These are phyloP conservation scores for Podila horticola DNA, from an alignment of 192 early-diverging fungal genomes.

Conservation along the genomic window DNA sequence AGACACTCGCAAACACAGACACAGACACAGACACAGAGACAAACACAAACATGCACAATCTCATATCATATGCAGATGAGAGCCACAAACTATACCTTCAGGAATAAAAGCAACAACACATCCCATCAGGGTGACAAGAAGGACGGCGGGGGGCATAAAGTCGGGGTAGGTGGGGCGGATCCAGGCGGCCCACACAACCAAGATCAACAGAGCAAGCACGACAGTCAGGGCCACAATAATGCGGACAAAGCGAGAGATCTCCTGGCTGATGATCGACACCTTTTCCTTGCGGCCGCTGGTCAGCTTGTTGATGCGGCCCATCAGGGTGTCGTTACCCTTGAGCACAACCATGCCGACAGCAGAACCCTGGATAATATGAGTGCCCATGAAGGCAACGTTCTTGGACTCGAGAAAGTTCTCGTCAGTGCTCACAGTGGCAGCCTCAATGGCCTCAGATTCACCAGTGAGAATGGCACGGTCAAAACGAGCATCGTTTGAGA, in stretches of 20 bases:
- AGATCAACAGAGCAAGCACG: slow-evolving; percentile 56
- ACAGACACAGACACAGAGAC: background rate
- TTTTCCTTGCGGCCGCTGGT: slow-evolving; percentile 51
- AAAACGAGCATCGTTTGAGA: slow-evolving; percentile 73
- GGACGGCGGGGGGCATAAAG: slow-evolving; percentile 58
- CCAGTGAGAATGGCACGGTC: slow-evolving; percentile 88
- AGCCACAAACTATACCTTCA: slow-evolving; percentile 52
- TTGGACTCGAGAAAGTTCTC: slow-evolving; percentile 82
- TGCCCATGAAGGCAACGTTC: slow-evolving; percentile 87
- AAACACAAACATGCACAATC: no score
- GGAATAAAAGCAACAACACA: slow-evolving; percentile 83
- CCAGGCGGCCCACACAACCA: slow-evolving; percentile 67
- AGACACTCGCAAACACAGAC: background rate
- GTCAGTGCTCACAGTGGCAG: slow-evolving; percentile 71
- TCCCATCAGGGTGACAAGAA: slow-evolving; percentile 64
- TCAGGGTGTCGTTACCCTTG: slow-evolving; percentile 76
- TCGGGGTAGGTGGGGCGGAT: slow-evolving; percentile 64
- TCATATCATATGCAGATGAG: background rate
- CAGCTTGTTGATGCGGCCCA: slow-evolving; percentile 80
- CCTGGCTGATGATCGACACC: slow-evolving; percentile 67
- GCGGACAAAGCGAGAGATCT: slow-evolving; percentile 73
- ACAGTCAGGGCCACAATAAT: slow-evolving; percentile 70
- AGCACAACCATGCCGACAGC: slow-evolving; percentile 82
- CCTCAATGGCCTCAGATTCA: slow-evolving; percentile 73
- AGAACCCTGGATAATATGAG: slow-evolving; percentile 77